Base-by-base conservation (phyloP, 148 eudicot genomes). In the Gaultheria prostrata region DNA sequence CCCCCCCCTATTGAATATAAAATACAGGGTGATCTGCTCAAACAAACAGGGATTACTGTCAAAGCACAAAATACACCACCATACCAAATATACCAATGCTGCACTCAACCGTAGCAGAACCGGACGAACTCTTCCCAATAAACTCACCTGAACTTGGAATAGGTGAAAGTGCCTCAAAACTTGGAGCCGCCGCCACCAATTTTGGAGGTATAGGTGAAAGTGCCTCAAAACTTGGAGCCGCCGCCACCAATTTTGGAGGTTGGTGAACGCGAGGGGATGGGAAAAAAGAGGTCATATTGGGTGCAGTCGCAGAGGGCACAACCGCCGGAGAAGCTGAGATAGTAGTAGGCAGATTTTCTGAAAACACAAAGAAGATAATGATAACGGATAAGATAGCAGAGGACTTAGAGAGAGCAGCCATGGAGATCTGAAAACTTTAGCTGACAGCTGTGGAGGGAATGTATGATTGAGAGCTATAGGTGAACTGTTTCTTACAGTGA, bases 81-180 rank as follows among this genome's bases (percentile, higher is more conserved):
- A 45, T 53, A 75, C 54, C 53, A 75, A n/a, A 75, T n/a, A 75
- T 24, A 39, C 32, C 9, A 75, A 45, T 46, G 18, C 78, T 24
- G 48, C 54, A 46, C 53, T 75, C 78, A 46, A 75, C 18, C 78
- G 12, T 12, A 46, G 78, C 54, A 8, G 78, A 46, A 46, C 54
- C n/a, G 3, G 54, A 49, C 6, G 54, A 46, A 46, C 53, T 75
- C 78, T 46, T 75, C 54, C 78, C 78, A 1, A 75, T 48, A 75
- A 75, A 75, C 78, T 75, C 78, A 46, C 54, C 78, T 46, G 78
- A 75, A 46, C 53, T 75, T 24, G 32, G 54, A 24, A 75, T 75
- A 17, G 78, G 54, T 24, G 26, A 30, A 20, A 75, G 28, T 45
- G 78, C 54, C 78, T 12, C 78, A 1, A n/a, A 11, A 46, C 78